phyloP scores from a whole-genome alignment of 2,329 filamentous ascomycete species.

The Colletotrichum sp. region DNA sequence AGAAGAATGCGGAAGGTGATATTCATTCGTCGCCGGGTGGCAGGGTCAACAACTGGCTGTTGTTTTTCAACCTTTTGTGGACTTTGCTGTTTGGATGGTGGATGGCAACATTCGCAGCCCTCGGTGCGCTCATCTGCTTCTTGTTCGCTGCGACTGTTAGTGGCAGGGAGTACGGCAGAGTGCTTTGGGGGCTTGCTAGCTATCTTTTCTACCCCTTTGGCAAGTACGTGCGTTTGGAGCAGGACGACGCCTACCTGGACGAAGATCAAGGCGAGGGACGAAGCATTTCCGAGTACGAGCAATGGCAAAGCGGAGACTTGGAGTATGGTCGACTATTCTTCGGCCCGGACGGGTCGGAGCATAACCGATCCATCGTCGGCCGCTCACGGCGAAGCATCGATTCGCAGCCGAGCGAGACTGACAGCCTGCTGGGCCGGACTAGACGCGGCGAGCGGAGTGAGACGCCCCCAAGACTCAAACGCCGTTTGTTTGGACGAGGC shows the following conservation, averaged over 20 bases:
- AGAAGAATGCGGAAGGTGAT: conserved; percentile 94
- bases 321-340: conserved; percentile 97
- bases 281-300: conserved; percentile 98
- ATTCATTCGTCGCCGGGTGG: conserved; percentile 95
- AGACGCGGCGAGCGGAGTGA: conserved; percentile 54
- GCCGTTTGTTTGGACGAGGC: conserved; percentile 90
- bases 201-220: conserved; percentile 98
- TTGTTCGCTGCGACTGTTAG: conserved; percentile 80
- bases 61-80: conserved; percentile 91
- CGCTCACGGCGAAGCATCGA: conserved; percentile 88
- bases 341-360: conserved; percentile 79
- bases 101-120: conserved; percentile 78
- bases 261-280: conserved; percentile 95
- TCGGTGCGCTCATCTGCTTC: conserved; percentile 80
- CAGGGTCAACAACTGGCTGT: conserved; percentile 81
- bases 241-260: conserved; percentile 91
- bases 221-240: conserved; percentile 90
- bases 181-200: conserved; percentile 81
- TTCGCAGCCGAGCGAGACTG: conserved; percentile 82
- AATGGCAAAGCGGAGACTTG: conserved; percentile 97
- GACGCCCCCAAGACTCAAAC: conserved; percentile 62
- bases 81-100: conserved; percentile 95
- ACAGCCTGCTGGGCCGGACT: conserved; percentile 78
- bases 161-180: conserved; percentile 82
- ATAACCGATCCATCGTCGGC: conserved; percentile 81